phyloP scores from a whole-genome alignment of 495 filamentous ascomycete genomes.

The Penicillium salamii region DNA sequence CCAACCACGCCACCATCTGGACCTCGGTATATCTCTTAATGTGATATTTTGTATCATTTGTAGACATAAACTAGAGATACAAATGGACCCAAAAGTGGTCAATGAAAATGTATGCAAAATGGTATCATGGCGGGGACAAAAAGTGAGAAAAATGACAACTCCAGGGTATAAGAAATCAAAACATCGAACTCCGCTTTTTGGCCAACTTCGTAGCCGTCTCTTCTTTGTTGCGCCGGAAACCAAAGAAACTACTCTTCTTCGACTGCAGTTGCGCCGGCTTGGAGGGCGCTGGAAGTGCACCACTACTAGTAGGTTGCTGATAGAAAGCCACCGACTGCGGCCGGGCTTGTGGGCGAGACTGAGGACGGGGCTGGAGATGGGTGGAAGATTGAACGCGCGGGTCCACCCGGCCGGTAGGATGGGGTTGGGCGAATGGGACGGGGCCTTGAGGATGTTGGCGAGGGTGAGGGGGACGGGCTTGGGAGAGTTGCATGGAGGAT shows the following conservation, averaged over 20 bases:
- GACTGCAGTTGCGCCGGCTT: conserved; percentile 23
- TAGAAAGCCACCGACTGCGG: conserved; percentile 22
- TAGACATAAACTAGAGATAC: no score
- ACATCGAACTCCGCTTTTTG: conserved; percentile 55
- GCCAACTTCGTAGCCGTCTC: conserved; percentile 36
- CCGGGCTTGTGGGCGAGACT: conserved; percentile 8
- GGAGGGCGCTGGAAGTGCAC: conserved; percentile 12
- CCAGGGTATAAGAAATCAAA: conserved; percentile 35
- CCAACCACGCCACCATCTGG: no score
- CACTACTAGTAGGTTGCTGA: conserved; percentile 14
- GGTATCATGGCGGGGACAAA: neutral
- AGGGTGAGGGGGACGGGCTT: conserved; percentile 8
- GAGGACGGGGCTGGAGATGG: conserved; percentile 15
- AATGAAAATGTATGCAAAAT: no score
- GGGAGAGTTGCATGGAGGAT: conserved; percentile 14
- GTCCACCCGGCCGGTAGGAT: conserved; percentile 7
- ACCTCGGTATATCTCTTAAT: no score
- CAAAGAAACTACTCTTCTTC: conserved; percentile 52
- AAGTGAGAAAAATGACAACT: conserved; percentile 2
- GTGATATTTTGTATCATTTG: no score
- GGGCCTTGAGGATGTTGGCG: conserved; percentile 12
- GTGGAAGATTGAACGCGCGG: conserved; percentile 21
- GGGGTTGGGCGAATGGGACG: conserved; percentile 17
- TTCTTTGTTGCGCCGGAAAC: conserved; percentile 32
- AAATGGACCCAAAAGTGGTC: no score